Conservation (phyloP, 345 rosid genomes). For the Aquilaria malaccensis region DNA sequence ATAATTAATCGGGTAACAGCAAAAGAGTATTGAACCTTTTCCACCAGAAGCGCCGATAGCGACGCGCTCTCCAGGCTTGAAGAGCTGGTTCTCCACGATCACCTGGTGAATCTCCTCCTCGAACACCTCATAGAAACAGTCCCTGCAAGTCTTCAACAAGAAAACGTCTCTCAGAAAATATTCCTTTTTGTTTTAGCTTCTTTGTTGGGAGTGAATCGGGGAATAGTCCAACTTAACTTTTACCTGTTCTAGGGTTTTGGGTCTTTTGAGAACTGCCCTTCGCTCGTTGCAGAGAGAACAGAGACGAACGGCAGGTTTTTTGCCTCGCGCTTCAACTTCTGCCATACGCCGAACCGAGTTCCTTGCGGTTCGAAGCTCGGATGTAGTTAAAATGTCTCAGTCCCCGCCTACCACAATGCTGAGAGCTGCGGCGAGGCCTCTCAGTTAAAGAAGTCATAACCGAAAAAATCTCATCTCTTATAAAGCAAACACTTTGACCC, state of each 20-base stretch:
- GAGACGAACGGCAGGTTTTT: constrained; percentile 38
- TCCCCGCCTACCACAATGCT: no score
- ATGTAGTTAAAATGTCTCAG: no score
- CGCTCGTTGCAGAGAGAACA: constrained; percentile 58
- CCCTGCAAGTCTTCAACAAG: constrained; percentile 65
- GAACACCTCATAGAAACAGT: constrained; percentile 73
- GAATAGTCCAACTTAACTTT: background rate
- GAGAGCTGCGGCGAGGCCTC: no score
- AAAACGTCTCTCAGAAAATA: background rate
- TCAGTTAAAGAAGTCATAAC: no score
- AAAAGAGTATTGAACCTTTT: constrained; percentile 45
- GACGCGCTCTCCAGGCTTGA: constrained; percentile 75
- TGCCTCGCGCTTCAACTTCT: constrained; percentile 24
- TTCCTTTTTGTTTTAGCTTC: background rate
- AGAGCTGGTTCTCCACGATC: constrained; percentile 52
- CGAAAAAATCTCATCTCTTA: no score
- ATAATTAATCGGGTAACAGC: background rate
- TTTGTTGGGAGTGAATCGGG: background rate
- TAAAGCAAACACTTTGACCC: no score
- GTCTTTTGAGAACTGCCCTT: constrained; percentile 73
- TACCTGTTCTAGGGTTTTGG: constrained; percentile 90
- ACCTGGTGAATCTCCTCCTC: constrained; percentile 85
- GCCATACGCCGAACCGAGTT: constrained; percentile 22
- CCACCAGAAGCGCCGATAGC: constrained; percentile 96
- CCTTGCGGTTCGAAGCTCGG: background rate